Evolutionary conservation across 1,284 basidiomycete species (phyloP).

Genomic region (Melampsora abietis-canadensis): DNA sequence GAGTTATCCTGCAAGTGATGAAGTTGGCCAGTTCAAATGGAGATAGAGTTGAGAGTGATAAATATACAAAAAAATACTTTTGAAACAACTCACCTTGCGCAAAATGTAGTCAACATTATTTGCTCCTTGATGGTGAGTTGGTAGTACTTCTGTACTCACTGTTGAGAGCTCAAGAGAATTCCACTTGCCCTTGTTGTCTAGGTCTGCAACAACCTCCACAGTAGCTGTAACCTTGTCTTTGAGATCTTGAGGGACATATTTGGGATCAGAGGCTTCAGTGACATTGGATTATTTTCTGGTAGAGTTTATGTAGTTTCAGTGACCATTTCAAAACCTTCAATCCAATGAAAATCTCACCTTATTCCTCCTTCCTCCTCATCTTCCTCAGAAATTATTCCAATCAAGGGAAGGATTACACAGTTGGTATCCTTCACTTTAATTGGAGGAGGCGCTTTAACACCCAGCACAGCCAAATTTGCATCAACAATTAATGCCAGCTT

Average conservation of each 20-base stretch:
- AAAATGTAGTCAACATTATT: constrained; percentile 7
- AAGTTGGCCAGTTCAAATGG: neutral
- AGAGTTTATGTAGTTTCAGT: too few relatives aligned
- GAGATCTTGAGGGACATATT: too few relatives aligned
- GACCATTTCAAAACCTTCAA: too few relatives aligned
- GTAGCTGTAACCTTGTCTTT: too few relatives aligned
- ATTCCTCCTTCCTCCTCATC: constrained; percentile 1
- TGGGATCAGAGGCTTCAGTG: too few relatives aligned
- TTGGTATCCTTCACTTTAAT: neutral
- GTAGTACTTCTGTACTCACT: too few relatives aligned
- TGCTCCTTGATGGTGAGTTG: neutral
- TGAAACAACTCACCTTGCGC: neutral
- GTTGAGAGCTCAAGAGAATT: too few relatives aligned
- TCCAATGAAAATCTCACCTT: too few relatives aligned
- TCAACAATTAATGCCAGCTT: constrained; percentile 22
- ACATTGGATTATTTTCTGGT: too few relatives aligned
- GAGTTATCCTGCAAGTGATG: constrained; percentile 3
- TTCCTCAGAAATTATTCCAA: constrained; percentile 4
- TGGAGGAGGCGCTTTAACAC: constrained; percentile 8
- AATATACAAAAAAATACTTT: neutral
- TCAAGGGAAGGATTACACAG: neutral
- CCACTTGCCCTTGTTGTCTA: too few relatives aligned
- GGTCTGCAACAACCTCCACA: too few relatives aligned
- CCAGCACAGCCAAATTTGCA: neutral
- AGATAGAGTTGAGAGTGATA: too few relatives aligned